Base-by-base conservation (phyloP, 2,329 filamentous ascomycete species). In the Ophiostoma sp. region DNA sequence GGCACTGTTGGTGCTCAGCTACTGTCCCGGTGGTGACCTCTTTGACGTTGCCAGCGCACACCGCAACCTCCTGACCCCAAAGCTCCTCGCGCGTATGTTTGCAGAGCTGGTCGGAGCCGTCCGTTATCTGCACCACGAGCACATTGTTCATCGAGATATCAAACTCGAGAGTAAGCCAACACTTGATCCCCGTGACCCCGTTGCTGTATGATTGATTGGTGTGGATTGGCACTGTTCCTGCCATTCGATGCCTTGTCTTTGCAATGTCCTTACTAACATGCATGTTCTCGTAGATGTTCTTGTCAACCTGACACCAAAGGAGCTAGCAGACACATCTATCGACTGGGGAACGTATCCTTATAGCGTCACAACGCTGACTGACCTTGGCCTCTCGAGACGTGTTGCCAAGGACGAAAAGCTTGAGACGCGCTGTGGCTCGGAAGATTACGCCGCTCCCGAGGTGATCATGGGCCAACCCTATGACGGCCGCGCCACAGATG, bases 361-460 rank as follows among this genome's bases (percentile, higher is more conserved):
- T 76, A 91, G 94, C 1, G 86, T 98, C 69, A 87, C 94, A 70
- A 97, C 93, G 1, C 85, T 99, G 60, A 96, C 94, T 20, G 95
- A 99, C 78, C 84, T 99, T 15, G 95, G 95, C 17, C 87, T 99
- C 15, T 96, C 93, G 3, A 87, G 94, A 69, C 89, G 91, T 48
- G 92, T 98, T 54, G 87, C 92, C 20, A 90, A 93, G 73, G 92
- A 93, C 68, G 93, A 96, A 74, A 90, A 94, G 72, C 85, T 99
- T n/a, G 92, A 92, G 72, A 98, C 94, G 1, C 88, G 95, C 11
- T 99, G 95, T 78, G 95, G 95, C 41, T 96, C 92, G 57, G 95
- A 98, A 80, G 95, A 99, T 80, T 99, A 99, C 77, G 94, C 94
- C 1, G 94, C 95, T 0, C 95, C 95, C 0, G 95, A 99, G 78